phyloP scores from a whole-genome alignment of 1,284 basidiomycete genomes.

The Austropuccinia psidii region DNA sequence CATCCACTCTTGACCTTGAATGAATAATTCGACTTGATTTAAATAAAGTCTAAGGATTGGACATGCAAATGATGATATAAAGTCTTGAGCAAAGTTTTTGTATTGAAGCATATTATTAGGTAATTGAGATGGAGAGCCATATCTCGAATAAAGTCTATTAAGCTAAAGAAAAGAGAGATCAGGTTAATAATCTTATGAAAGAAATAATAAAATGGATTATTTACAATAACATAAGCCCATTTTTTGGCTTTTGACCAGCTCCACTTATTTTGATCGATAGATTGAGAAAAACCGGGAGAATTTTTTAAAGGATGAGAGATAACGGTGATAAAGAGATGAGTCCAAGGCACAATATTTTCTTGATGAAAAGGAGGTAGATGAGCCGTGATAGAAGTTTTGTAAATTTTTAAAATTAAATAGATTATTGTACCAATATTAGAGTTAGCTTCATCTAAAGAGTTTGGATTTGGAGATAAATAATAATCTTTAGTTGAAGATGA shows the following conservation, averaged over 20 bases:
- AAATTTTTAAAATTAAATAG: conserved; percentile 26
- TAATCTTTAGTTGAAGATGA: background rate
- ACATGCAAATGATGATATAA: conserved; percentile 67
- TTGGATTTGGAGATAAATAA: background rate
- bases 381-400: conserved; percentile 63
- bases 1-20: conserved; percentile 32
- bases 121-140: conserved; percentile 74
- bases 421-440: conserved; percentile 11
- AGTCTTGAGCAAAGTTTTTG: conserved; percentile 63
- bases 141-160: conserved; percentile 51
- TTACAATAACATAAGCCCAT: conserved; percentile 70
- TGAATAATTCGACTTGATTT: conserved; percentile 55
- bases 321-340: conserved; percentile 66
- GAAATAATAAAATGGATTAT: background rate
- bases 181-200: background rate
- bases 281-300: conserved; percentile 61
- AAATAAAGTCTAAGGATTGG: conserved; percentile 74
- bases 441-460: conserved; percentile 12
- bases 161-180: conserved; percentile 36
- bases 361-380: conserved; percentile 67
- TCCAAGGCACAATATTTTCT: conserved; percentile 73
- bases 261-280: conserved; percentile 64
- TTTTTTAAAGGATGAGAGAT: conserved; percentile 55
- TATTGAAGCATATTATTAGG: conserved; percentile 60
- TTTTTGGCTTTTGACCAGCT: conserved; percentile 87